Base-by-base conservation (phyloP, 345 rosid species). In the Lepidium aucheri region DNA sequence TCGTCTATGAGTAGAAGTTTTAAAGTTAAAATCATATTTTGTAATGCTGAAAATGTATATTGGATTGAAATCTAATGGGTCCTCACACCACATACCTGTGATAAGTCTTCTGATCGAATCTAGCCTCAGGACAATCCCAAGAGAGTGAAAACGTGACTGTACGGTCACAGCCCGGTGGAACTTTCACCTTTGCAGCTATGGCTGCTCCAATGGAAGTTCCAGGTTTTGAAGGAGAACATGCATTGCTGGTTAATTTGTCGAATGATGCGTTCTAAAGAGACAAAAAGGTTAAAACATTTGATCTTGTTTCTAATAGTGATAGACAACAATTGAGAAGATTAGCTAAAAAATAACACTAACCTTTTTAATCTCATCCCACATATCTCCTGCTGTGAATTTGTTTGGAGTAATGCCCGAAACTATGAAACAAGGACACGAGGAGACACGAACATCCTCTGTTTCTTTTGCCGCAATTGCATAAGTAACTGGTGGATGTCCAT, bases 171-270 rank as follows among this genome's bases (percentile, higher is more conserved):
- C 75, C 85, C 0, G 95, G 76, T 55, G 96, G 98, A 76, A 93
- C 78, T 34, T 70, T 86, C 65, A 85, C 78, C 7, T 92, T 77
- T 55, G 96, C 97, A 46, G 96, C 90, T 69, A 93, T 74, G 36
- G 96, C 96, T 57, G 97, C 98, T 73, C 98, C 97, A 64, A 93
- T 88, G 22, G 89, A 88, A 32, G 95, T 80, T 79, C 96, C 98
- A 56, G 81, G 84, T 69, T 81, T 86, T 47, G 98, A 88, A 39
- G 90, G 83, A 13, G 70, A 54, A 9, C 56, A 76, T 51, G 77
- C 75, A 42, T 74, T 63, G 45, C 71, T 50, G 32, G 76, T 75
- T 73, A 88, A 80, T 72, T 76, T 82, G 81, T 85, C 88, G 60
- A 93, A 85, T 35, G 90, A 80, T 54, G 89, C 83, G 20, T 85